Conservation (phyloP, 768 basidiomycete genomes). For the Pluteus cervinus region DNA sequence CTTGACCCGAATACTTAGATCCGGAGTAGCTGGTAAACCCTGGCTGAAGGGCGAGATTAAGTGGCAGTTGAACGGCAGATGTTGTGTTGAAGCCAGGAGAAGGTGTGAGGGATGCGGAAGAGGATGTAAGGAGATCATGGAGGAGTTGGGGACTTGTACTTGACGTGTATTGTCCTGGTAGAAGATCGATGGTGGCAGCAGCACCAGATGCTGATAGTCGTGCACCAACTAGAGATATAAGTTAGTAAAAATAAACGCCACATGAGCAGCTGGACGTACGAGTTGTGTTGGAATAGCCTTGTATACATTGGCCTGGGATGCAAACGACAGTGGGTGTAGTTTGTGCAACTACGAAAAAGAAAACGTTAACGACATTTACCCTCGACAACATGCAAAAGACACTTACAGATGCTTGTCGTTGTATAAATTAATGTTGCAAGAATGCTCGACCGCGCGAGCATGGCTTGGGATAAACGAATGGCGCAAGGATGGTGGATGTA, state of each 20-base stretch:
- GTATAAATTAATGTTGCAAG: too few relatives aligned
- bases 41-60: constrained; percentile 59
- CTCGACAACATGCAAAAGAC: too few relatives aligned
- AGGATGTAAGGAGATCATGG: constrained; percentile 59
- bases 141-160: constrained; percentile 69
- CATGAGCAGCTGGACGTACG: constrained; percentile 40
- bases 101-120: constrained; percentile 51
- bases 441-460: too few relatives aligned
- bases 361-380: too few relatives aligned
- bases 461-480: too few relatives aligned
- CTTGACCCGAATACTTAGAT: constrained; percentile 59
- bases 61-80: constrained; percentile 51
- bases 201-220: constrained; percentile 51
- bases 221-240: constrained; percentile 52
- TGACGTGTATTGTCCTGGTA: constrained; percentile 73
- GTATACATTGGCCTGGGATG: constrained; percentile 84
- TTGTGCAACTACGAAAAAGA: constrained; percentile 41
- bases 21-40: constrained; percentile 64
- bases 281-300: constrained; percentile 72
- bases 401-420: too few relatives aligned
- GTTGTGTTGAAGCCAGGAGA: constrained; percentile 62
- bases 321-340: constrained; percentile 60
- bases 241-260: constrained; percentile 5
- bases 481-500: too few relatives aligned
- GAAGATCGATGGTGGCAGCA: constrained; percentile 51